phyloP scores from a whole-genome alignment of 75 land plant genomes.

The Sequoiadendron giganteum region DNA sequence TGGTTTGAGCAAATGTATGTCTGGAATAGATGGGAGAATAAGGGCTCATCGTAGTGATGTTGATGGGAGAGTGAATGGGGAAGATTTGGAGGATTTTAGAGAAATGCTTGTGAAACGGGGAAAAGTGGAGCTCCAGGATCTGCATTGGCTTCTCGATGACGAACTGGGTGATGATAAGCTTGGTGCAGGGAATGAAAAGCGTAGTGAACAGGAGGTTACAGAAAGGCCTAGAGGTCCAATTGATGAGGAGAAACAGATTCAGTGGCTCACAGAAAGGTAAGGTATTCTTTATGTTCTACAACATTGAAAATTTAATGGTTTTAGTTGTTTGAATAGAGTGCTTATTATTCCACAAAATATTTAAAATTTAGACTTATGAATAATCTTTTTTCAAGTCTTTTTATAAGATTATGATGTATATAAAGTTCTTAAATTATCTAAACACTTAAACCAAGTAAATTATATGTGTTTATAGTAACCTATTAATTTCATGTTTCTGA shows the following conservation, averaged over 20 bases:
- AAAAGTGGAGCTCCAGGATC: conserved; percentile 9
- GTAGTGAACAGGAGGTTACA: neutral
- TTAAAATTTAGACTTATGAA: neutral
- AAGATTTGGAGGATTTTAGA: conserved; percentile 45
- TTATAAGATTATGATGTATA: neutral
- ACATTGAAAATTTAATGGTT: neutral
- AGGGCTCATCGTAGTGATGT: conserved; percentile 6
- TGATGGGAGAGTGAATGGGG: conserved; percentile 22
- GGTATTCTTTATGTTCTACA: neutral
- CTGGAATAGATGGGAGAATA: conserved; percentile 7
- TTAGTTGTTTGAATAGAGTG: neutral
- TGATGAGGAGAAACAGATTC: conserved; percentile 36
- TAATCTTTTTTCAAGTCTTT: neutral
- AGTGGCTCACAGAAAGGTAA: conserved; percentile 24
- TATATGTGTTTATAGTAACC: neutral
- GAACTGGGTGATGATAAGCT: conserved; percentile 25
- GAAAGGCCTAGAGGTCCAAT: conserved; percentile 1
- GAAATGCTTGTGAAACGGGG: conserved; percentile 31
- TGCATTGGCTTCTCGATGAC: conserved; percentile 47
- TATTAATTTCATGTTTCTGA: neutral
- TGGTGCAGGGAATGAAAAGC: conserved; percentile 1
- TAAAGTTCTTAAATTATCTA: neutral
- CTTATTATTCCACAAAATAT: neutral
- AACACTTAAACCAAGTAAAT: neutral
- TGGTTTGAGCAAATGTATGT: neutral